A percentile compares a stretch with the other conserved stretches of the same genome.
Conservation (phyloP, 495 filamentous ascomycete species). For the Chaetomium tenue region DNA sequence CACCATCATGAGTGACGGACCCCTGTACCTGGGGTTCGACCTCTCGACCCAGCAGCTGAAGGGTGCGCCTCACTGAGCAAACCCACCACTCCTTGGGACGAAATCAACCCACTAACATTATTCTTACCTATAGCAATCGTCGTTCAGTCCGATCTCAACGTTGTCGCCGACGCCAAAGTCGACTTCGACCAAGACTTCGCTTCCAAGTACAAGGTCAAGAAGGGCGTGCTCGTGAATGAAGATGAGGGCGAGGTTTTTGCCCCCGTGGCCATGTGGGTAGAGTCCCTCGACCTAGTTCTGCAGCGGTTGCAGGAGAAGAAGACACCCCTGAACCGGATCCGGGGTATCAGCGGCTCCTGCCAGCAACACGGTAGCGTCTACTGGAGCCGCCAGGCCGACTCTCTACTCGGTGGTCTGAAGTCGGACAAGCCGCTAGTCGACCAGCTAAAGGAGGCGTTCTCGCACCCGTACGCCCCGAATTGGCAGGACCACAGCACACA, state of each 20-base stretch:
- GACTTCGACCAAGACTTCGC: conserved; percentile 70
- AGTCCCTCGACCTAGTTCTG: conserved; percentile 83
- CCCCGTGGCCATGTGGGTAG: conserved; percentile 90
- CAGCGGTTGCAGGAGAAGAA: conserved; percentile 67
- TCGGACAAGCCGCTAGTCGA: conserved; percentile 59
- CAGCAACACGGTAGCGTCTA: conserved; percentile 97
- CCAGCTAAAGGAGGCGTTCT: conserved; percentile 71
- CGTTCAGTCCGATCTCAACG: conserved; percentile 73
- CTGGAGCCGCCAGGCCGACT: conserved; percentile 75
- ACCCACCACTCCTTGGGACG: conserved; percentile 5
- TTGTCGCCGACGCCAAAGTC: conserved; percentile 71
- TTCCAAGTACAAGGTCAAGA: conserved; percentile 78
- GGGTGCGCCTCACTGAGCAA: conserved; percentile 46
- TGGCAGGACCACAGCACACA: conserved; percentile 98
- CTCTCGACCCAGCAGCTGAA: conserved; percentile 96
- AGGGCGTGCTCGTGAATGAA: conserved; percentile 82
- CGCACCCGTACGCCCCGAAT: conserved; percentile 86
- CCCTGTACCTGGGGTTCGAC: conserved; percentile 89
- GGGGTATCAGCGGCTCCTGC: conserved; percentile 84
- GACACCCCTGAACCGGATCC: conserved; percentile 72
- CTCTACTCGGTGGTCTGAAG: conserved; percentile 60
- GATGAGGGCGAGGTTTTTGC: conserved; percentile 83
- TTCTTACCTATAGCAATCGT: conserved; percentile 58
- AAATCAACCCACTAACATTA: background rate
- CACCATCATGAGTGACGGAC: conserved; percentile 39